Evolutionary conservation across 2,329 filamentous ascomycete genomes (phyloP).

Genomic region (Fusarium sarcochroum): DNA sequence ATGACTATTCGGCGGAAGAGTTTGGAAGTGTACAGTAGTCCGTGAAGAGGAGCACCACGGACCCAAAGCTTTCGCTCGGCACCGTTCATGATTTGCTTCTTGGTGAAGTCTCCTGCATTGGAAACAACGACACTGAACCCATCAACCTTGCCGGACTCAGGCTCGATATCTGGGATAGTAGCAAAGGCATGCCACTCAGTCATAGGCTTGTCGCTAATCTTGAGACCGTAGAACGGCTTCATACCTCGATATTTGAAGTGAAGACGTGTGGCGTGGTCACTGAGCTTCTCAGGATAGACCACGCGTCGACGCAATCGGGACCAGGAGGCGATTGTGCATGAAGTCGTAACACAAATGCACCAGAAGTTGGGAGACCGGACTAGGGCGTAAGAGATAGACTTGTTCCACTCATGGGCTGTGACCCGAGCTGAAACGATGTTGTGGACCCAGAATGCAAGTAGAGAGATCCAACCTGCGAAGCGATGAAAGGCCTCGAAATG

Average conservation of each 20-base stretch:
- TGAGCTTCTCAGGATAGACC: conserved; percentile 23
- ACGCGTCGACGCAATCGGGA: conserved; percentile 9
- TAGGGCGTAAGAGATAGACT: conserved; percentile 5
- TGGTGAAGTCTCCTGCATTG: conserved; percentile 17
- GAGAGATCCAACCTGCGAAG: conserved; percentile 19
- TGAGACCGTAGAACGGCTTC: conserved; percentile 27
- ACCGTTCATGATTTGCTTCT: conserved; percentile 24
- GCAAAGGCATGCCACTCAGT: conserved; percentile 27
- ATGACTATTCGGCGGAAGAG: conserved; percentile 15
- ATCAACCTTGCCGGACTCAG: conserved; percentile 17
- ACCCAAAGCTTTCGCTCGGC: conserved; percentile 20
- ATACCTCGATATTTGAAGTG: conserved; percentile 32
- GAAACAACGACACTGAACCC: conserved; percentile 27
- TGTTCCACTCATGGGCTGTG: conserved; percentile 14
- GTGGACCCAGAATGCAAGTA: conserved; percentile 16
- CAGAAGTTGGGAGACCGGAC: conserved; percentile 27
- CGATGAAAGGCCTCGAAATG: conserved; percentile 28
- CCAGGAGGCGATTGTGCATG: conserved; percentile 19
- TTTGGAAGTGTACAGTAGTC: conserved; percentile 11
- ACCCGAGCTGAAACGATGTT: conserved; percentile 23
- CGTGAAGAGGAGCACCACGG: conserved; percentile 20
- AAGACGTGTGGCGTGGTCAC: conserved; percentile 22
- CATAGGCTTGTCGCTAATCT: conserved; percentile 28
- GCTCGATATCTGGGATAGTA: conserved; percentile 21
- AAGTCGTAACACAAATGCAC: conserved; percentile 26